Conservation (phyloP, 495 filamentous ascomycete genomes). For the Poronia punctata region DNA sequence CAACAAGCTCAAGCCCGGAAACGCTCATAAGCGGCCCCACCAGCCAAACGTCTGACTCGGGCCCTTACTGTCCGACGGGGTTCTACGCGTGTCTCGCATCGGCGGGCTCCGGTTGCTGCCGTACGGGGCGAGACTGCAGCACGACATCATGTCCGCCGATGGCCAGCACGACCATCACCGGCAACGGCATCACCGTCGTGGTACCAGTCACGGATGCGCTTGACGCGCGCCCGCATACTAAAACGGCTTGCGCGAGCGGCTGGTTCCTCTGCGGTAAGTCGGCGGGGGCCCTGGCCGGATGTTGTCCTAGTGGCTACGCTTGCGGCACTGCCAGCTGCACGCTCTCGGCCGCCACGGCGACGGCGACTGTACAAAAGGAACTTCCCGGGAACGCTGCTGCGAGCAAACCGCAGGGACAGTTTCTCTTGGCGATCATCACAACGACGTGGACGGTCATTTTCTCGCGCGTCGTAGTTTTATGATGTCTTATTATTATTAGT, state of each 20-base stretch:
- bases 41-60: constrained; percentile 14
- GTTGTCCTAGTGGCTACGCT: constrained; percentile 67
- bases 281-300: constrained; percentile 58
- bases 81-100: constrained; percentile 49
- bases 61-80: constrained; percentile 48
- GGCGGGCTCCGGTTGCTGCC: constrained; percentile 54
- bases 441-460: no score
- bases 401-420: not conserved
- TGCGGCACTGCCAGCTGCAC: constrained; percentile 69
- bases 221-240: constrained; percentile 20
- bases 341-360: constrained; percentile 33
- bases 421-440: no score
- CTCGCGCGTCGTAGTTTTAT: no score
- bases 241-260: constrained; percentile 58
- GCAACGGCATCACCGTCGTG: constrained; percentile 61
- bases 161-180: constrained; percentile 53
- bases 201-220: constrained; percentile 46
- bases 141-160: constrained; percentile 48
- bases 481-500: no score
- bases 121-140: constrained; percentile 72
- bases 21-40: no score
- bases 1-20: constrained; percentile 27
- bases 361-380: constrained; percentile 55
- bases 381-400: constrained; percentile 23
- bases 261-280: constrained; percentile 62